Percentiles rank a stretch among this genome's conserved stretches.
These are phyloP conservation scores for Colletotrichum spaethianum DNA, from an alignment of 2,329 filamentous ascomycete species.

Conservation along the genomic window DNA sequence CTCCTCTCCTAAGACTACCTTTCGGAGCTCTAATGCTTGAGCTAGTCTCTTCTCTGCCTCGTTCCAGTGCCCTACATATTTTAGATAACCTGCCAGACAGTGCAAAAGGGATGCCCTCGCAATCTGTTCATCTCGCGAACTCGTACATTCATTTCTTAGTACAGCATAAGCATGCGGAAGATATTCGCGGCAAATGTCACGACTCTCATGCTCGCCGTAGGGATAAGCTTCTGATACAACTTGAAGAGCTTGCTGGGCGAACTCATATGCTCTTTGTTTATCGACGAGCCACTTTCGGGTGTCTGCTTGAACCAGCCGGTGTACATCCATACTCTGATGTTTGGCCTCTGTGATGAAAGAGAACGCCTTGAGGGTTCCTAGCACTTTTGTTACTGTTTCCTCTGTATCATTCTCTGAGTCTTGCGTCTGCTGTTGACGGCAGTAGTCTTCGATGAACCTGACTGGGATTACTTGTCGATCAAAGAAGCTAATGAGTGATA, in stretches of 20 bases:
- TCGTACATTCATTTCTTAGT: background rate
- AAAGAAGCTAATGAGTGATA: constrained; percentile 52
- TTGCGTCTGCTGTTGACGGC: background rate
- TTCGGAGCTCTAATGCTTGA: background rate
- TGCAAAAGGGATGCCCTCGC: background rate
- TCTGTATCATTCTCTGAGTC: background rate
- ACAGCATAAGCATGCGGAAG: constrained; percentile 1
- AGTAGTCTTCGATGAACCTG: constrained; percentile 44
- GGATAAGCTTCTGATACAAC: constrained; percentile 40
- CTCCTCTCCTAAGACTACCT: background rate
- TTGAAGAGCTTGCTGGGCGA: constrained; percentile 40
- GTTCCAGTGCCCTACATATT: background rate
- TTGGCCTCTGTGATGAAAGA: constrained; percentile 47
- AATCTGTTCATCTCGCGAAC: background rate
- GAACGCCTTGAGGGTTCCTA: constrained; percentile 50
- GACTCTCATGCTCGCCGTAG: background rate
- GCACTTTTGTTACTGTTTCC: constrained; percentile 37
- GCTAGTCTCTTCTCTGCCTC: background rate
- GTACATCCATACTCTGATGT: constrained; percentile 45
- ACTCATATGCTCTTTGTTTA: constrained; percentile 37
- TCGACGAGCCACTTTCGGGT: constrained; percentile 49
- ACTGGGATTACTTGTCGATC: constrained; percentile 49
- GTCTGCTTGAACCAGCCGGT: constrained; percentile 53
- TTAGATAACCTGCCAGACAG: background rate
- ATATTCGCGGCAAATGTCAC: background rate